A percentile compares a stretch with the other conserved stretches of the same genome.
phyloP scores from a whole-genome alignment of 2,329 filamentous ascomycete species.

The Talaromyces rugulosus region DNA sequence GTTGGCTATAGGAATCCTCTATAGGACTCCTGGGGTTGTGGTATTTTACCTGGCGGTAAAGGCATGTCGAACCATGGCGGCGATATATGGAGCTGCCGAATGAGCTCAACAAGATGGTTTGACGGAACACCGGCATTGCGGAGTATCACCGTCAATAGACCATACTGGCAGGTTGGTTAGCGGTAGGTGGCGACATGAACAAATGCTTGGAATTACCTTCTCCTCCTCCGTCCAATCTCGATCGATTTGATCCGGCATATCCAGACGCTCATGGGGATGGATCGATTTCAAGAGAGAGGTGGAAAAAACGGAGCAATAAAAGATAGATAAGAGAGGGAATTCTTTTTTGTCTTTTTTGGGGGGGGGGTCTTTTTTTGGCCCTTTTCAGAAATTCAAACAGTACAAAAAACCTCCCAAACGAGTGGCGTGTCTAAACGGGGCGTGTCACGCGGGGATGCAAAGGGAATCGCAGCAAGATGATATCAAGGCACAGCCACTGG shows the following conservation, averaged over 20 bases:
- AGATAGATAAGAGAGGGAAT: neutral
- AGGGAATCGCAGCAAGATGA: neutral
- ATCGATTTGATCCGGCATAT: slow-evolving; percentile 42
- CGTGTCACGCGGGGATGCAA: slow-evolving; percentile 19
- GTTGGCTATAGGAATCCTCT: too few species aligned
- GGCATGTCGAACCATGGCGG: slow-evolving; percentile 40
- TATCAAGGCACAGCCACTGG: neutral
- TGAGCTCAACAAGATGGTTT: slow-evolving; percentile 33
- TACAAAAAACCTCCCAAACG: slow-evolving; percentile 28
- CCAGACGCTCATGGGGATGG: slow-evolving; percentile 32
- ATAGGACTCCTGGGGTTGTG: neutral
- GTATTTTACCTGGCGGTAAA: slow-evolving; percentile 37
- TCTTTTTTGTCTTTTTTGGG: neutral
- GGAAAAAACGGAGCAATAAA: neutral
- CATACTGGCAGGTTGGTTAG: slow-evolving; percentile 26
- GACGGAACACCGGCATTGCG: slow-evolving; percentile 36
- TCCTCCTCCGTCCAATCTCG: slow-evolving; percentile 43
- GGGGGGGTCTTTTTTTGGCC: neutral
- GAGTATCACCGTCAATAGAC: slow-evolving; percentile 39
- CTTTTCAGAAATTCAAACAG: slow-evolving; percentile 16
- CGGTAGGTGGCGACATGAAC: neutral
- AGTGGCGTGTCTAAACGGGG: slow-evolving; percentile 21
- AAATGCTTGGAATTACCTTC: slow-evolving; percentile 30
- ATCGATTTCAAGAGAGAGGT: slow-evolving; percentile 7
- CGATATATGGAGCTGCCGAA: slow-evolving; percentile 32